Percentiles rank a stretch among this genome's conserved stretches.
phyloP scores from a whole-genome alignment of 2,329 filamentous ascomycete species.

The Curvularia verruculosa region DNA sequence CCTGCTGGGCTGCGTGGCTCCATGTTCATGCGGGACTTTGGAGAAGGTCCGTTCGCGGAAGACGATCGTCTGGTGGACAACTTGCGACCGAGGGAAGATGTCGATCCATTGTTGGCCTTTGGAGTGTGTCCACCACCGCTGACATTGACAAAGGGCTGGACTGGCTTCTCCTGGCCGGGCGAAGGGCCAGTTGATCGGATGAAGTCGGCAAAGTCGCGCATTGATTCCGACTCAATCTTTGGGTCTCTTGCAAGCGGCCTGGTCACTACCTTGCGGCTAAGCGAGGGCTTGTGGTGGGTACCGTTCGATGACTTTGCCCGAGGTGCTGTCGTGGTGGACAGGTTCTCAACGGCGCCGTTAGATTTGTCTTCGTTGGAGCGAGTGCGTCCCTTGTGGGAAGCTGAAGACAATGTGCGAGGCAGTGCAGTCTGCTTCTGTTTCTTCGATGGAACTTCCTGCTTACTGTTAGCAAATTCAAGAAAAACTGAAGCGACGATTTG shows the following conservation, averaged over 20 bases:
- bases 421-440: constrained; percentile 29
- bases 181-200: constrained; percentile 78
- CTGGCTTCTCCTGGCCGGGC: constrained; percentile 38
- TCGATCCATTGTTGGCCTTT: constrained; percentile 28
- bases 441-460: constrained; percentile 30
- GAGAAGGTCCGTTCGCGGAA: constrained; percentile 31
- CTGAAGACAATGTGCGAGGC: constrained; percentile 20
- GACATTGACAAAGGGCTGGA: constrained; percentile 44
- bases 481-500: not conserved
- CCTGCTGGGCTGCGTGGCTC: constrained; percentile 71
- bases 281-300: constrained; percentile 29
- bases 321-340: constrained; percentile 32
- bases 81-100: constrained; percentile 39
- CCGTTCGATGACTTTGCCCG: constrained; percentile 30
- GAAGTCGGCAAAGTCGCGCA: constrained; percentile 85
- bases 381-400: constrained; percentile 42
- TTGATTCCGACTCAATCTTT: constrained; percentile 71
- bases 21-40: constrained; percentile 42
- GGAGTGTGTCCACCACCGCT: constrained; percentile 23
- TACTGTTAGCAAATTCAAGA: constrained; percentile 12
- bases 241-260: constrained; percentile 69
- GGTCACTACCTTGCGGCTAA: constrained; percentile 34
- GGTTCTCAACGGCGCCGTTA: constrained; percentile 36
- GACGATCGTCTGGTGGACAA: constrained; percentile 32
- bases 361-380: constrained; percentile 37